These are phyloP conservation scores for Fusarium verrucosum DNA, from an alignment of 2,329 filamentous ascomycete species.

Conservation along the genomic window DNA sequence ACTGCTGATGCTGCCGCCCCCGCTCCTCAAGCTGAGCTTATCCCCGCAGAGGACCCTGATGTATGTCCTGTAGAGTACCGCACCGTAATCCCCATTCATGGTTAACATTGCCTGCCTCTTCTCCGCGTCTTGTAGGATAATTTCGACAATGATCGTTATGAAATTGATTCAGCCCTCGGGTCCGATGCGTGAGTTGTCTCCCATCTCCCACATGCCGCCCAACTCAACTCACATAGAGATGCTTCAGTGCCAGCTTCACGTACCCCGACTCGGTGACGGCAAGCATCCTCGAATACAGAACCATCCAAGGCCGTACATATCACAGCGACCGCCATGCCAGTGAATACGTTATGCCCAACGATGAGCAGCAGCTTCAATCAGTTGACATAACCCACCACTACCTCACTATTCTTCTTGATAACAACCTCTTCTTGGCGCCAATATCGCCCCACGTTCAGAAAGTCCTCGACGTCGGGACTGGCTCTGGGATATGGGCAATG, in stretches of 20 bases:
- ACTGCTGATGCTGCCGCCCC: constrained; percentile 4
- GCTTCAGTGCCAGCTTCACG: constrained; percentile 32
- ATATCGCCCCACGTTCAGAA: constrained; percentile 29
- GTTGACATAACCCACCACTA: constrained; percentile 42
- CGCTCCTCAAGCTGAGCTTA: constrained; percentile 32
- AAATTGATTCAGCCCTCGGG: constrained; percentile 37
- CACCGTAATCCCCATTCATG: neutral
- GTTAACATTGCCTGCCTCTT: constrained; percentile 12
- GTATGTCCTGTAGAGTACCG: constrained; percentile 25
- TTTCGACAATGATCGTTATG: constrained; percentile 23
- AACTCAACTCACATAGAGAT: neutral
- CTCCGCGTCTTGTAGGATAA: constrained; percentile 6
- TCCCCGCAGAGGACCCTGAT: constrained; percentile 34
- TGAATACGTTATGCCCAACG: constrained; percentile 39
- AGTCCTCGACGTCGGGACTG: constrained; percentile 41
- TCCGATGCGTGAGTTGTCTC: constrained; percentile 35
- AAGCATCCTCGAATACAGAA: constrained; percentile 40
- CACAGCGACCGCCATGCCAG: constrained; percentile 36
- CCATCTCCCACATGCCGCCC: neutral
- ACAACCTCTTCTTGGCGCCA: constrained; percentile 36
- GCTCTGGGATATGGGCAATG: constrained; percentile 38
- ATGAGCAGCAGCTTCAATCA: constrained; percentile 38
- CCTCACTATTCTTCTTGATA: constrained; percentile 35
- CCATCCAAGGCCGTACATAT: constrained; percentile 37
- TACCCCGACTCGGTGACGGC: constrained; percentile 34